These are phyloP conservation scores for Jatropha multifida DNA, from an alignment of 441 rosid genomes.

Conservation along the genomic window DNA sequence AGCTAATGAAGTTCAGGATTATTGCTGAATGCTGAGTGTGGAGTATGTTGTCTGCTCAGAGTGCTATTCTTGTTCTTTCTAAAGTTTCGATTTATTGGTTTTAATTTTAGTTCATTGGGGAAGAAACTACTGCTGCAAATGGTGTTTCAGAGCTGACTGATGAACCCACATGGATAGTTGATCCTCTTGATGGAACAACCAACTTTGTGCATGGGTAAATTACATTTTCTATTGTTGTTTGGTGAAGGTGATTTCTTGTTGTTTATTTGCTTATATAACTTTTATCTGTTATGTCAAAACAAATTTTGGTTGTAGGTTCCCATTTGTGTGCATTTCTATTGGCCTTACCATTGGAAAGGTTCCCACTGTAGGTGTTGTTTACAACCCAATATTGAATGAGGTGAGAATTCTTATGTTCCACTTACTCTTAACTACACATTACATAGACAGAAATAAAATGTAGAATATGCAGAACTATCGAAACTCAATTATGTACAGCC, in stretches of 20 bases:
- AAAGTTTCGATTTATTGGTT: slow-evolving; percentile 11
- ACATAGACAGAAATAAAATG: neutral
- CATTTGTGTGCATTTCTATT: slow-evolving; percentile 86
- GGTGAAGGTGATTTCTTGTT: slow-evolving; percentile 10
- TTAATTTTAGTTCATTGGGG: slow-evolving; percentile 77
- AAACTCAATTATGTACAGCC: neutral
- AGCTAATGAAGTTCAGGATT: slow-evolving; percentile 1
- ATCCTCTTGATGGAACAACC: slow-evolving; percentile 99
- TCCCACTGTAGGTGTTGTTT: slow-evolving; percentile 86
- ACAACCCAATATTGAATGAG: slow-evolving; percentile 91
- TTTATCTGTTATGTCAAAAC: slow-evolving; percentile 10
- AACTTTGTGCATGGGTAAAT: slow-evolving; percentile 94
- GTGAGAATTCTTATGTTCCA: slow-evolving; percentile 38
- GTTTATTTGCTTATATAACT: slow-evolving; percentile 1
- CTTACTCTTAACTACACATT: neutral
- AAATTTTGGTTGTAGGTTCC: slow-evolving; percentile 51
- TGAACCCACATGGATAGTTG: slow-evolving; percentile 97
- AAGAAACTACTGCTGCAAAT: slow-evolving; percentile 89
- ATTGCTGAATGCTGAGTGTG: neutral
- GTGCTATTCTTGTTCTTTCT: neutral
- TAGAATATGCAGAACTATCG: neutral
- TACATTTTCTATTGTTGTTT: slow-evolving; percentile 3
- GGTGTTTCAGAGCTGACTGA: slow-evolving; percentile 78
- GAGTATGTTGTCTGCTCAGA: neutral
- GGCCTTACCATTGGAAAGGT: slow-evolving; percentile 83